Evolutionary conservation across 2,329 filamentous ascomycete genomes (phyloP).

Genomic region (Cytospora piceicola): DNA sequence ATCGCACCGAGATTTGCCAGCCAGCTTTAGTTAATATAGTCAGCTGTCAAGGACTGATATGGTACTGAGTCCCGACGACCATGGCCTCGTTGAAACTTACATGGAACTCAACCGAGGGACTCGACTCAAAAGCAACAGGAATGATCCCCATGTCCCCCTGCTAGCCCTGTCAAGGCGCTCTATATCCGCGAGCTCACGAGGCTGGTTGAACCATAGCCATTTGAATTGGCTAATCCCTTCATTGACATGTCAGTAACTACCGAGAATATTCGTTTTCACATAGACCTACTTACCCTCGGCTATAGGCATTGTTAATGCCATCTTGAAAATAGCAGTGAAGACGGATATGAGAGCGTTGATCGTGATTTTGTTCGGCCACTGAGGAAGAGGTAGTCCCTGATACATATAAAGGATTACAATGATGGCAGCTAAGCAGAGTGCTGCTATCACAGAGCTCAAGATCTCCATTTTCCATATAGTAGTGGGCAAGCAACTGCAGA

Average conservation of each 20-base stretch:
- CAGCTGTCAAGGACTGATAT: not conserved
- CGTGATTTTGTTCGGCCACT: constrained; percentile 1
- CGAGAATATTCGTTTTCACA: not conserved
- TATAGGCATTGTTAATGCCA: not conserved
- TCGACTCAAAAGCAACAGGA: not conserved
- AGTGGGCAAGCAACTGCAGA: not conserved
- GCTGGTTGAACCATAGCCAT: constrained; percentile 5
- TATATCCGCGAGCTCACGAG: not conserved
- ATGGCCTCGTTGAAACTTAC: not conserved
- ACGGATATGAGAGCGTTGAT: constrained; percentile 14
- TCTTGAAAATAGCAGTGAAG: not conserved
- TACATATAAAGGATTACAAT: not conserved
- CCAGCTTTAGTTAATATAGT: not conserved
- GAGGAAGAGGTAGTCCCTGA: not conserved
- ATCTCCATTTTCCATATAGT: not conserved
- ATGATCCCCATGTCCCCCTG: constrained; percentile 8
- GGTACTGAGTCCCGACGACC: not conserved
- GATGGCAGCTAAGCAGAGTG: not conserved
- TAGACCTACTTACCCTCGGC: not conserved
- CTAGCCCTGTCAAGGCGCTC: constrained; percentile 2
- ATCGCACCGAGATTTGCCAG: constrained; percentile 8
- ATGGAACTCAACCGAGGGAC: not conserved
- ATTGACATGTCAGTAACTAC: not conserved
- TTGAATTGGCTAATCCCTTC: constrained; percentile 11
- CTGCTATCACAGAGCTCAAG: not conserved